Percentiles rank a stretch among this genome's conserved stretches.
Evolutionary conservation across 78 protist species (phyloP).

Genomic region (Planoprotostelium fungivorum): DNA sequence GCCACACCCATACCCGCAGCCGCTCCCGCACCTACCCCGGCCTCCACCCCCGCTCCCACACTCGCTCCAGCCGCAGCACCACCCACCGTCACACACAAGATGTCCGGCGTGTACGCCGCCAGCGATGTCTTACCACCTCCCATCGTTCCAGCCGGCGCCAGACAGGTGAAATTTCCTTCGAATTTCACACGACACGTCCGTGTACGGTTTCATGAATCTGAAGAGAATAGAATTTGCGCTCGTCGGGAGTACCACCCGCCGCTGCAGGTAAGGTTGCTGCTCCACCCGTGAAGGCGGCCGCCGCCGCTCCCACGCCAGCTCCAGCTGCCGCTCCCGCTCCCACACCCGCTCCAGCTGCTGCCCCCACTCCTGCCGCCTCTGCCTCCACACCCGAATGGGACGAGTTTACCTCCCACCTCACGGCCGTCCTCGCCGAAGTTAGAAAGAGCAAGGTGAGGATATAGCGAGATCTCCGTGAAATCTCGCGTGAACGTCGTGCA

Average conservation of each 20-base stretch:
- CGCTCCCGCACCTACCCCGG: neutral
- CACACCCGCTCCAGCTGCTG: neutral
- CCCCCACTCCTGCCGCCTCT: neutral
- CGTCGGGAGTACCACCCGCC: too few species aligned
- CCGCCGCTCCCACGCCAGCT: neutral
- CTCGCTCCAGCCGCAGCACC: neutral
- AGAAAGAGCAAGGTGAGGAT: neutral
- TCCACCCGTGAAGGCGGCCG: too few species aligned
- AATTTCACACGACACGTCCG: too few species aligned
- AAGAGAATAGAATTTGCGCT: too few species aligned
- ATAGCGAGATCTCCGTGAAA: neutral
- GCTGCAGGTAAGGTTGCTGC: too few species aligned
- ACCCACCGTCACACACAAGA: too few species aligned
- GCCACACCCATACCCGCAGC: neutral
- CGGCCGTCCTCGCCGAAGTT: neutral
- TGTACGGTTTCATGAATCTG: too few species aligned
- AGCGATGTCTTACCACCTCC: too few species aligned
- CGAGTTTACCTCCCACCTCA: neutral
- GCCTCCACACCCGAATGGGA: neutral
- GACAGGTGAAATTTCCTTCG: too few species aligned
- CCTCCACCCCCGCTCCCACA: neutral
- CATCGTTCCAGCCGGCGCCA: too few species aligned
- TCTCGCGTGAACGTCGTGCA: neutral
- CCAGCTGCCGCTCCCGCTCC: neutral
- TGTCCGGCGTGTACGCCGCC: too few species aligned